Conservation (phyloP, 345 rosid genomes). For the Lepidium aucheri region DNA sequence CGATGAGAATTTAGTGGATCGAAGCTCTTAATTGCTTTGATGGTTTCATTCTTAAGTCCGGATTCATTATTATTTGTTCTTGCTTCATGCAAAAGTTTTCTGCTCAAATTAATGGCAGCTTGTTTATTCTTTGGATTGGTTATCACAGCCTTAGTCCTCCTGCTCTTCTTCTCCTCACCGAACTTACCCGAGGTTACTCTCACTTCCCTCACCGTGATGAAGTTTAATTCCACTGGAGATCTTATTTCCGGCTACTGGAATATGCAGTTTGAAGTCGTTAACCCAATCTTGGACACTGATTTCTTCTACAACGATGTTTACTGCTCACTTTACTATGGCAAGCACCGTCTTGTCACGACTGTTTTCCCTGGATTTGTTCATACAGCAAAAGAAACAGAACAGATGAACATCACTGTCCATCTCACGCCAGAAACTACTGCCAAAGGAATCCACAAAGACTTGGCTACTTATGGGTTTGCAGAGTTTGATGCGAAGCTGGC, state of each 20-base stretch:
- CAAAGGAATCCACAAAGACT: background rate
- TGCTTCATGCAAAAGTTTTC: background rate
- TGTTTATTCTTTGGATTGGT: background rate
- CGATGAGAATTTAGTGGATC: background rate
- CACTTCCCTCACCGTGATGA: background rate
- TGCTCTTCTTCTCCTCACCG: background rate
- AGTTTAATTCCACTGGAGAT: background rate
- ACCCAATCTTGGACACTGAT: background rate
- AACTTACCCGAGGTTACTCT: background rate
- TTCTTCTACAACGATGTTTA: background rate
- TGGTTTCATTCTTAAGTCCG: background rate
- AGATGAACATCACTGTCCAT: background rate
- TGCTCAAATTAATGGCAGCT: background rate
- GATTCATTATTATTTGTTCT: background rate
- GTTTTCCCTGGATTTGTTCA: background rate
- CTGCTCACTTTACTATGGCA: background rate
- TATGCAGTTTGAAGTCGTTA: background rate
- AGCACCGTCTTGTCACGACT: conserved; percentile 5
- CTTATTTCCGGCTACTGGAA: background rate
- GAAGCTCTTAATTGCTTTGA: background rate
- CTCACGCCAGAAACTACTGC: background rate
- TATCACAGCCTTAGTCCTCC: background rate
- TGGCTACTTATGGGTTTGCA: background rate
- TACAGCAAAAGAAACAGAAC: background rate
- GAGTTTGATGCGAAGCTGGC: conserved; percentile 11